These are phyloP conservation scores for Beauveria rudraprayagi DNA, from an alignment of 2,329 filamentous ascomycete genomes.

Conservation along the genomic window DNA sequence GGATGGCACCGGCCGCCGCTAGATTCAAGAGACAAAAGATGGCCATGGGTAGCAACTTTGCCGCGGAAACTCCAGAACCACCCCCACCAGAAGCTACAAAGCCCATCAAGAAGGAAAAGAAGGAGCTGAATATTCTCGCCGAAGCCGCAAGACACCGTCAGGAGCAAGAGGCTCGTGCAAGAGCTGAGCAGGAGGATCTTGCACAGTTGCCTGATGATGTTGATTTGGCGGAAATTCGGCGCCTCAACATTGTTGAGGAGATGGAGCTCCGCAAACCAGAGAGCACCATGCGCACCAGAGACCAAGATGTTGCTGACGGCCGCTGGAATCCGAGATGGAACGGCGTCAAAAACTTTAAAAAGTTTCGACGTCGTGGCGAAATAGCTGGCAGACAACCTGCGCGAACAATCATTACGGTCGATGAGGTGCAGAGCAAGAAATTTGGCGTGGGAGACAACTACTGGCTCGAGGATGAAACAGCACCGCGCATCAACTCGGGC, in stretches of 20 bases:
- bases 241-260: constrained; percentile 67
- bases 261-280: constrained; percentile 52
- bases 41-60: constrained; percentile 45
- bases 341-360: constrained; percentile 92
- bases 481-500: constrained; percentile 15
- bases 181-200: constrained; percentile 44
- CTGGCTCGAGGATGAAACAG: constrained; percentile 53
- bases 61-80: constrained; percentile 19
- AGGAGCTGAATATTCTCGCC: constrained; percentile 62
- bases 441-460: constrained; percentile 71
- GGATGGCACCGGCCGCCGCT: constrained; percentile 67
- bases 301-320: constrained; percentile 43
- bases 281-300: constrained; percentile 25
- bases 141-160: constrained; percentile 52
- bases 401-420: constrained; percentile 59
- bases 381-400: constrained; percentile 31
- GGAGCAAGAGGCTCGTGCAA: constrained; percentile 57
- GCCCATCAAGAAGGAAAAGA: constrained; percentile 39
- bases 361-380: constrained; percentile 59
- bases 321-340: constrained; percentile 90
- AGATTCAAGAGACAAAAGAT: constrained; percentile 72
- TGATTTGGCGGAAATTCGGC: constrained; percentile 64
- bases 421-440: constrained; percentile 62
- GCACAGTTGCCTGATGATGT: constrained; percentile 52
- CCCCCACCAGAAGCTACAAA: constrained; percentile 21